Percentiles rank a stretch among this genome's conserved stretches.
Conservation (phyloP, 2,329 filamentous ascomycete genomes). For the Clonostachys byssicola region DNA sequence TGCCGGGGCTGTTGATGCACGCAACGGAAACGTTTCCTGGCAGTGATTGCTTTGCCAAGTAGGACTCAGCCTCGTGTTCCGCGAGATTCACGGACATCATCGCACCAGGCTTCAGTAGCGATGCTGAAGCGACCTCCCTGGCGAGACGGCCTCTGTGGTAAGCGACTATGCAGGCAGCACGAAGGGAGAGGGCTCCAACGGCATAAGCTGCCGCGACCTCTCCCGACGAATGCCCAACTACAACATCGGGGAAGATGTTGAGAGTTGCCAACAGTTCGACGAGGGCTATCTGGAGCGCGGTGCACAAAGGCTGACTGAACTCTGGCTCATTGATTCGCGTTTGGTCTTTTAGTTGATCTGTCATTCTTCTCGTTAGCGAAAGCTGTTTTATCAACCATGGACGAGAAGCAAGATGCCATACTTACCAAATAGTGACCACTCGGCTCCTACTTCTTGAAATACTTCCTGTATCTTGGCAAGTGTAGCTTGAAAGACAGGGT, state of each 20-base stretch:
- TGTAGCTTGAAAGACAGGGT: background rate
- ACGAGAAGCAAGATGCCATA: too few species aligned
- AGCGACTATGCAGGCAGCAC: background rate
- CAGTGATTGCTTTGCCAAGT: background rate
- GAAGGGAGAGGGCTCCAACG: conserved; percentile 11
- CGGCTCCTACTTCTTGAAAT: background rate
- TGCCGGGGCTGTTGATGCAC: conserved; percentile 8
- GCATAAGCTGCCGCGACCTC: conserved; percentile 32
- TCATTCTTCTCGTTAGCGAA: background rate
- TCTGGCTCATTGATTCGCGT: conserved; percentile 18
- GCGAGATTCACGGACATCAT: conserved; percentile 3
- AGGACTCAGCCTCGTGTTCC: background rate
- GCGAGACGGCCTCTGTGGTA: background rate
- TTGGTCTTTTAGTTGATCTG: background rate
- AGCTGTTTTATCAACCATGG: background rate
- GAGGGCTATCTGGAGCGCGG: conserved; percentile 12
- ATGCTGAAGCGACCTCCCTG: background rate
- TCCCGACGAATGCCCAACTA: conserved; percentile 31
- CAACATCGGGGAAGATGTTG: conserved; percentile 18
- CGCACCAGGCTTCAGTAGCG: background rate
- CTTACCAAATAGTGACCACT: conserved; percentile 1
- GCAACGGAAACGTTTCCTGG: background rate
- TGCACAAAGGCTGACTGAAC: conserved; percentile 20
- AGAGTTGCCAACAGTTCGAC: conserved; percentile 24
- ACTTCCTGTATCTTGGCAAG: background rate